phyloP scores from a whole-genome alignment of 2,329 filamentous ascomycete genomes.

The Rhinocladiella mackenziei region DNA sequence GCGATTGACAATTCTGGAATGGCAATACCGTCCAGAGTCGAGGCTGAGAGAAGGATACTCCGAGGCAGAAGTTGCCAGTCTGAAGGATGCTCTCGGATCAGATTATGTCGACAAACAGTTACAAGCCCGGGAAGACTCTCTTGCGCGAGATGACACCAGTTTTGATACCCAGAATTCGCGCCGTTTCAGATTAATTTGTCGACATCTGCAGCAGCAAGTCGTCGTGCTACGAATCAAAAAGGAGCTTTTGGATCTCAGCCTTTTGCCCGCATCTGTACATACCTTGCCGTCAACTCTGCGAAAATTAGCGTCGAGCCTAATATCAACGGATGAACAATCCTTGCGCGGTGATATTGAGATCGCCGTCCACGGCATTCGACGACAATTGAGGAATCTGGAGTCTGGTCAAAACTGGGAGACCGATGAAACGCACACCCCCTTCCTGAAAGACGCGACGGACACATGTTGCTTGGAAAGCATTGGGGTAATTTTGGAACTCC shows the following conservation, averaged over 20 bases:
- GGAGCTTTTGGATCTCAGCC: constrained; percentile 14
- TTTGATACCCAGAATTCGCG: constrained; percentile 63
- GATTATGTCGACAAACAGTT: constrained; percentile 57
- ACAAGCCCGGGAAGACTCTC: constrained; percentile 31
- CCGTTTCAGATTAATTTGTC: constrained; percentile 63
- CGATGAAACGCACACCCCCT: constrained; percentile 3
- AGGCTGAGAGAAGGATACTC: constrained; percentile 70
- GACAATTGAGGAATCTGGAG: constrained; percentile 36
- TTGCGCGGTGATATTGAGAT: constrained; percentile 8
- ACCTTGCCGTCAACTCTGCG: constrained; percentile 1
- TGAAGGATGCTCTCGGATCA: constrained; percentile 69
- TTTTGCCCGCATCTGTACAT: constrained; percentile 5
- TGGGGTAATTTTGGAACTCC: constrained; percentile 13
- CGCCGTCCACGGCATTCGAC: constrained; percentile 37
- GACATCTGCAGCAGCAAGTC: constrained; percentile 53
- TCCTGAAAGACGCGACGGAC: constrained; percentile 10
- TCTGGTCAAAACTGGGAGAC: constrained; percentile 30
- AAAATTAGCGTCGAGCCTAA: background rate
- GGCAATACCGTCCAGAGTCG: constrained; percentile 71
- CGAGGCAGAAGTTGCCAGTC: constrained; percentile 70
- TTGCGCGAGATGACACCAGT: constrained; percentile 31
- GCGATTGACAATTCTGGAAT: constrained; percentile 75
- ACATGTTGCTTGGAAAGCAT: constrained; percentile 19
- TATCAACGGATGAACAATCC: background rate
- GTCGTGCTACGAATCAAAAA: constrained; percentile 23